phyloP scores from a whole-genome alignment of 2,329 filamentous ascomycete genomes.

The Scytalidium lignicola region DNA sequence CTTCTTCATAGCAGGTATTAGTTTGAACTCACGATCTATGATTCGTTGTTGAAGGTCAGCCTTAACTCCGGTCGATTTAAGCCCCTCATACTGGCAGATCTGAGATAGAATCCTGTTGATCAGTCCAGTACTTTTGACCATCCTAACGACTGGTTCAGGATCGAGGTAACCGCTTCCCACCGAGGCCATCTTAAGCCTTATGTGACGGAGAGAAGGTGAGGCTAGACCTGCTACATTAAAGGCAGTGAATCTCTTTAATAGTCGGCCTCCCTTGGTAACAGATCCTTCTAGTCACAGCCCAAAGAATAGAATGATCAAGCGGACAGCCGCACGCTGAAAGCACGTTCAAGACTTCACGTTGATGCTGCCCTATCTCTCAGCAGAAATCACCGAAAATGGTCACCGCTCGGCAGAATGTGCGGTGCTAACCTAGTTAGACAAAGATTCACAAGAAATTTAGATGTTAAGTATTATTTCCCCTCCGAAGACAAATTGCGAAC shows the following conservation, averaged over 20 bases:
- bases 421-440: background rate
- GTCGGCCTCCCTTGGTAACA: background rate
- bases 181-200: slow-evolving; percentile 25
- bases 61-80: slow-evolving; percentile 81
- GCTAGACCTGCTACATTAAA: background rate
- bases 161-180: slow-evolving; percentile 26
- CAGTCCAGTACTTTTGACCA: slow-evolving; percentile 19
- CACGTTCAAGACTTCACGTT: background rate
- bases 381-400: background rate
- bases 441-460: background rate
- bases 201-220: background rate
- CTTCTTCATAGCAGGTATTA: background rate
- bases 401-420: background rate
- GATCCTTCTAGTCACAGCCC: background rate
- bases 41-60: slow-evolving; percentile 74
- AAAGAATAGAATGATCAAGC: background rate
- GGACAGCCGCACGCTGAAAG: background rate
- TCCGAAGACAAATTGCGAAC: background rate
- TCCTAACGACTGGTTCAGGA: slow-evolving; percentile 21
- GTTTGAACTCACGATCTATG: slow-evolving; percentile 60
- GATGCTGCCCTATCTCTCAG: background rate
- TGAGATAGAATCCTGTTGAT: slow-evolving; percentile 22
- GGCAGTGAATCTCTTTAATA: background rate
- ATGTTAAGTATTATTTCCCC: too few species aligned
- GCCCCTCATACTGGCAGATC: slow-evolving; percentile 67